Conservation (phyloP, 148 eudicot species). For the Vaccinium corymbosum region DNA sequence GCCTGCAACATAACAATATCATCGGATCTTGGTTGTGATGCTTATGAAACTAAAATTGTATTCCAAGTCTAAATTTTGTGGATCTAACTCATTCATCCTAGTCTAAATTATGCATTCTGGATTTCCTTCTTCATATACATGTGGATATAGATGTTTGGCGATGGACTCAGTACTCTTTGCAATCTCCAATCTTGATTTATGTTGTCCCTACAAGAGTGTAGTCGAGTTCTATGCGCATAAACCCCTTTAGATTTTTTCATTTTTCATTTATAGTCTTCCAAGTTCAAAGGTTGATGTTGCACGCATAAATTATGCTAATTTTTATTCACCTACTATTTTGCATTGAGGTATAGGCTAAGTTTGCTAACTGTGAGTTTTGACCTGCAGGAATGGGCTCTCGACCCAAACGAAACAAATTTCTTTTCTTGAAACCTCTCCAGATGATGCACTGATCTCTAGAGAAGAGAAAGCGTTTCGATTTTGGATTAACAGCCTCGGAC, state of each 20-base stretch:
- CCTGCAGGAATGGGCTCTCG: constrained; percentile 87
- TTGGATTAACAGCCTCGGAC: constrained; percentile 93
- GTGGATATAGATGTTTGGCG: background rate
- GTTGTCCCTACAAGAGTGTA: background rate
- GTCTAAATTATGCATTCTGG: background rate
- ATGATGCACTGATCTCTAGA: constrained; percentile 79
- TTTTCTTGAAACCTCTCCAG: constrained; percentile 74
- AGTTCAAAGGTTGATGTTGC: background rate
- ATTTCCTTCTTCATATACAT: background rate
- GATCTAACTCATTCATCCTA: background rate
- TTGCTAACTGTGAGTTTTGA: constrained; percentile 23
- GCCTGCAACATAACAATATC: background rate
- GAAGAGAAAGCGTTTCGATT: constrained; percentile 92
- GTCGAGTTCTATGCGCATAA: background rate
- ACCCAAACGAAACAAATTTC: constrained; percentile 79
- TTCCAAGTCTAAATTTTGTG: too few relatives aligned
- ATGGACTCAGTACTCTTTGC: background rate
- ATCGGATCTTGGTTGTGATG: background rate
- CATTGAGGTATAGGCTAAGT: background rate
- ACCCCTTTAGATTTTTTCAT: background rate
- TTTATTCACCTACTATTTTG: background rate
- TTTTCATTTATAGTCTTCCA: background rate
- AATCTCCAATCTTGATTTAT: background rate
- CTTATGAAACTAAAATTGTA: background rate
- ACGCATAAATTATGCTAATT: background rate